Base-by-base conservation (phyloP, 345 rosid genomes). In the Salix viminalis region DNA sequence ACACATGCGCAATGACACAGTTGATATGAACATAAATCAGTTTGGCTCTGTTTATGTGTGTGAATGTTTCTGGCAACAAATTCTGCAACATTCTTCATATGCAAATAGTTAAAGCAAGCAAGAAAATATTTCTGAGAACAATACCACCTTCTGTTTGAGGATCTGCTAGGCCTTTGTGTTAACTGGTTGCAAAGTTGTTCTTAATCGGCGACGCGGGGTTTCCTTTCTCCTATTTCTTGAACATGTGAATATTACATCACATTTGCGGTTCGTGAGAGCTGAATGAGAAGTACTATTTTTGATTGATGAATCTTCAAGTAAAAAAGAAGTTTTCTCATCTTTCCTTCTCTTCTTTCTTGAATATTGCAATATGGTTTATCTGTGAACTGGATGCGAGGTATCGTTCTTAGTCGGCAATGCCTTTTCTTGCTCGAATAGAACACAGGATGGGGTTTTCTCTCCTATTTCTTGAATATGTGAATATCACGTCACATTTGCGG, bases 101-200 rank as follows among this genome's bases (percentile, higher is more conserved):
- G 19, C n/a, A 50, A 52, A 18, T 52, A 19, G n/a, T 15, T 65
- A 65, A 26, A 65, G 32, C 41, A 65, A 30, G 68, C n/a, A 65
- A 2, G 7, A 4, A 65, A 30, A 65, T 28, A 13, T 18, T 26
- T 32, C 68, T 8, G 46, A 56, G 6, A 66, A 69, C 58, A 52
- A 15, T 70, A 95, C 4, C 32, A 2, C 99, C 99, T 93, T 96
- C 98, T 8, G 99, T 96, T 77, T 91, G 99, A 36, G 98, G 92
- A 86, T 96, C 98, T 73, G 4, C 32, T 30, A 30, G 32, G 32
- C 32, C 32, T 30, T 30, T 30, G 32, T 30, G 32, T 30, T 2
- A 30, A 3, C 32, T 30, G 32, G 32, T 4, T 30, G 32, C 32
- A 30, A 30, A 30, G 32, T 30, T 30, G 32, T 30, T 30, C 32